These are phyloP conservation scores for Pseudogymnoascus sp. DNA, from an alignment of 2,329 filamentous ascomycete species.

Conservation along the genomic window DNA sequence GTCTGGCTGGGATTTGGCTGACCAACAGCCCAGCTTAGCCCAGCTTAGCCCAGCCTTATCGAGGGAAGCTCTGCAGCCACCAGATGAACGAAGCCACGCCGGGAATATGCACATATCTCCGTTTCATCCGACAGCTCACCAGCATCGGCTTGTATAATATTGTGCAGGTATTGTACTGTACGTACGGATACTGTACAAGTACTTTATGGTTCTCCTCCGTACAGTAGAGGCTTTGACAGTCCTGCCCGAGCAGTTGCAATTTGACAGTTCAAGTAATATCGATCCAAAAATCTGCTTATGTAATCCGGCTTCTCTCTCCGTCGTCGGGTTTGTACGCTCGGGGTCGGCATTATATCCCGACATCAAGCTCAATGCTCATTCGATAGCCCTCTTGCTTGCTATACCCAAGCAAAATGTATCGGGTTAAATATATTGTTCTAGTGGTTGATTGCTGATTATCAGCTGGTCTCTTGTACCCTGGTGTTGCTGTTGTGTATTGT, in stretches of 20 bases:
- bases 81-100: background rate
- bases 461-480: too few species aligned
- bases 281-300: background rate
- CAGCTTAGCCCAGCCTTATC: background rate
- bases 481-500: background rate
- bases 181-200: background rate
- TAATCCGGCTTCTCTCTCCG: background rate
- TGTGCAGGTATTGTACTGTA: background rate
- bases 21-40: background rate
- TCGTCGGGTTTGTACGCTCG: background rate
- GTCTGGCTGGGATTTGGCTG: background rate
- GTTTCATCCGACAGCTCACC: background rate
- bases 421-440: background rate
- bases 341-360: background rate
- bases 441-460: background rate
- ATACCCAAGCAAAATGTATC: background rate
- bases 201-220: too few species aligned
- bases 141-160: background rate
- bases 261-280: too few species aligned
- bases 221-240: too few species aligned
- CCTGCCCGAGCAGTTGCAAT: too few species aligned
- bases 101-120: background rate
- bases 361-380: background rate
- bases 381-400: background rate
- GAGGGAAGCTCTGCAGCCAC: background rate